Evolutionary conservation across 2,329 filamentous ascomycete species (phyloP).

Genomic region (Fusarium concolor): DNA sequence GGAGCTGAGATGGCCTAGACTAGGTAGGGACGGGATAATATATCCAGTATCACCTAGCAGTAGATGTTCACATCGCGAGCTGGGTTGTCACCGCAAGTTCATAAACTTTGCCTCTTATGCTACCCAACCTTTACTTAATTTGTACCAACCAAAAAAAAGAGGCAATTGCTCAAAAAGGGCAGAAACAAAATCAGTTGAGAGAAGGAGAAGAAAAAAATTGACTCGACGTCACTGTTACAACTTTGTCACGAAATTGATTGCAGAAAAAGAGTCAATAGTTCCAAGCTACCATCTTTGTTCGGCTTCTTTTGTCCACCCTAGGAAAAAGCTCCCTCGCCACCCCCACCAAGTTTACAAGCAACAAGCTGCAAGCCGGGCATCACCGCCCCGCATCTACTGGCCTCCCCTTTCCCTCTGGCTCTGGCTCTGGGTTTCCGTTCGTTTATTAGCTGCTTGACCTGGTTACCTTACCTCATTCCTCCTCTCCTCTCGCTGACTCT

Average conservation of each 20-base stretch:
- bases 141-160: constrained; percentile 10
- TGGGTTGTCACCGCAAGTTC: constrained; percentile 27
- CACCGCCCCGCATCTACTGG: constrained; percentile 40
- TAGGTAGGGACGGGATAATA: not conserved
- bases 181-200: constrained; percentile 5
- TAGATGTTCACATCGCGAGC: constrained; percentile 11
- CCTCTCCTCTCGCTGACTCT: not conserved
- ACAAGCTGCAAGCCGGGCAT: constrained; percentile 31
- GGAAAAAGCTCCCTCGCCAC: constrained; percentile 35
- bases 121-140: constrained; percentile 6
- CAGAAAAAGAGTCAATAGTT: constrained; percentile 14
- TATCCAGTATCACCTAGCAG: constrained; percentile 18
- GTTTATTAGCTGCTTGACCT: constrained; percentile 14
- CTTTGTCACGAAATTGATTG: constrained; percentile 14
- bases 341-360: constrained; percentile 36
- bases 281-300: not conserved
- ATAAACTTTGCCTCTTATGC: not conserved
- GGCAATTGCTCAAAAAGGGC: constrained; percentile 2
- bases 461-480: constrained; percentile 39
- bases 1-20: constrained; percentile 24
- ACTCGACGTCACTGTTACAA: constrained; percentile 32
- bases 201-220: not conserved
- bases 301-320: constrained; percentile 21
- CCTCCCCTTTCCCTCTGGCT: constrained; percentile 30
- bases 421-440: not conserved